Percentiles rank a stretch among this genome's conserved stretches.
These are phyloP conservation scores for Venturia effusa DNA, from an alignment of 2,329 filamentous ascomycete genomes.

Conservation along the genomic window DNA sequence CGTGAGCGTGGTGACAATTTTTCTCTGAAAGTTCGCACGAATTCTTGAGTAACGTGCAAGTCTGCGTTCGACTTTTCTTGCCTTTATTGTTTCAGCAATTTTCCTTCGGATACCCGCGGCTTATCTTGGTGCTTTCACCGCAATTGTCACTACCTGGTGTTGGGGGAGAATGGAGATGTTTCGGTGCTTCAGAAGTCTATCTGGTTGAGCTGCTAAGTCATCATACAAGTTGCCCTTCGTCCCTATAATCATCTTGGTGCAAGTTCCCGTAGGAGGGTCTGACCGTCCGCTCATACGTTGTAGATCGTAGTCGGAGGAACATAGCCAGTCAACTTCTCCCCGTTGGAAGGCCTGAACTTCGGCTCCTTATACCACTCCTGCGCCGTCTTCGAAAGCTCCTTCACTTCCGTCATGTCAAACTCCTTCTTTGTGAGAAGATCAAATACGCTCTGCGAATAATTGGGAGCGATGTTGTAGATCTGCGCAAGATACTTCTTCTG, in stretches of 20 bases:
- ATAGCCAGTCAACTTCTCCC: slow-evolving; percentile 30
- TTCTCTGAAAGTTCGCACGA: not conserved
- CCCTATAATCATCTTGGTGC: no score
- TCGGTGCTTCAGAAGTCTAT: no score
- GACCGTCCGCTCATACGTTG: slow-evolving; percentile 9
- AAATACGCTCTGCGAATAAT: slow-evolving; percentile 38
- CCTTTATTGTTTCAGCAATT: not conserved
- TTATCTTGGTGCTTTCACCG: no score
- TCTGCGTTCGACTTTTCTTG: not conserved
- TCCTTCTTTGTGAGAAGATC: slow-evolving; percentile 32
- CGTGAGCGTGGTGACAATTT: not conserved
- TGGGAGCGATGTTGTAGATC: slow-evolving; percentile 37
- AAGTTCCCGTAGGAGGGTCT: no score
- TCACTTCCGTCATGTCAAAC: slow-evolving; percentile 37
- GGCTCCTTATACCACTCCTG: slow-evolving; percentile 35
- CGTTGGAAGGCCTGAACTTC: slow-evolving; percentile 32
- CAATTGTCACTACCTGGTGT: no score
- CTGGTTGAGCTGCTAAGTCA: no score
- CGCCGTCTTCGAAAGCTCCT: slow-evolving; percentile 33
- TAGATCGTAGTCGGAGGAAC: slow-evolving; percentile 25
- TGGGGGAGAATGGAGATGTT: no score
- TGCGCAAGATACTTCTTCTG: slow-evolving; percentile 42
- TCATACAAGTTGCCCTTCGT: no score
- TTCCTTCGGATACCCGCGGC: not conserved
- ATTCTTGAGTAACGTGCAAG: not conserved